phyloP scores from a whole-genome alignment of 176 grass and related monocot species.

The Oryza longistaminata region DNA sequence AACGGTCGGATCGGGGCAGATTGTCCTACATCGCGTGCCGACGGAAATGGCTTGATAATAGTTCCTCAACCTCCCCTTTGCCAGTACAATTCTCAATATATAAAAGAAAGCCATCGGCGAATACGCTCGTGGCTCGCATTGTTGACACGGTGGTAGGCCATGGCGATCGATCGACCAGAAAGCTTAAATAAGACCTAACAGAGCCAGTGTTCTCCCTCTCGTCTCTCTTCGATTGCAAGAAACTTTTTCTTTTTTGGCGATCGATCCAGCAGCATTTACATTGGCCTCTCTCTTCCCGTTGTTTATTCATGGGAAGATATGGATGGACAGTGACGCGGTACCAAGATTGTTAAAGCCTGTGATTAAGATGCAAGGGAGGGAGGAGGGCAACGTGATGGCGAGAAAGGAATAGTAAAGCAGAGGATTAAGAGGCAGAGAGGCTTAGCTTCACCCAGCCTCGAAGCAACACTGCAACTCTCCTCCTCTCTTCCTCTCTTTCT shows the following conservation, averaged over 20 bases:
- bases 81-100: background rate
- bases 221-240: background rate
- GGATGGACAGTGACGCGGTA: slow-evolving; percentile 73
- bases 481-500: background rate
- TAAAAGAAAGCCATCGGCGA: background rate
- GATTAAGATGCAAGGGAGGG: slow-evolving; percentile 48
- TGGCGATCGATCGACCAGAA: background rate
- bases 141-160: slow-evolving; percentile 24
- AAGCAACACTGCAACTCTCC: slow-evolving; percentile 40
- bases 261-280: background rate
- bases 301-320: slow-evolving; percentile 50
- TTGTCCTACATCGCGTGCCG: background rate
- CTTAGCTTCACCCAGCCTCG: slow-evolving; percentile 48
- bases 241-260: background rate
- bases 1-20: background rate
- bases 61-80: background rate
- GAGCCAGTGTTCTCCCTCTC: too few species aligned
- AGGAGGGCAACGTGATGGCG: slow-evolving; percentile 28
- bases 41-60: background rate
- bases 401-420: slow-evolving; percentile 44
- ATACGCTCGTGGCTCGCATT: slow-evolving; percentile 5
- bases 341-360: slow-evolving; percentile 59
- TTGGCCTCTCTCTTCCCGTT: background rate
- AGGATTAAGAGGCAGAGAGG: slow-evolving; percentile 43
- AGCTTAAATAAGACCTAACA: slow-evolving; percentile 36